Evolutionary conservation across 192 early-diverging fungal genomes (phyloP), one percentile per base, ranked within the genome.

Genomic region (Backusella luteola): DNA sequence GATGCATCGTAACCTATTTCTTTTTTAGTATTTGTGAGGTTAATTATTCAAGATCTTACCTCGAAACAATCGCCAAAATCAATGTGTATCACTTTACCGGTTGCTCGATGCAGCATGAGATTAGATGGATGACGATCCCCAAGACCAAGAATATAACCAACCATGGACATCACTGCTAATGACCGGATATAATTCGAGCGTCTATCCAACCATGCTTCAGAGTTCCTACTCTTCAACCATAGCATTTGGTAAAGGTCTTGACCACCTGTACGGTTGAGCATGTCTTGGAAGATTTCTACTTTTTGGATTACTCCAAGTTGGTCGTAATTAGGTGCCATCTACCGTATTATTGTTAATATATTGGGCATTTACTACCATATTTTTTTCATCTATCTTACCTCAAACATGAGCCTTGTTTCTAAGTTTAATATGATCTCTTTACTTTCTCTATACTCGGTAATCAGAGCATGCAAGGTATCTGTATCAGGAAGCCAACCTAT

Each of bases 31-130:
- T 26, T 34, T 34, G 11, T 12, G 12, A 12, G 38, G 38, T 2
- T 39, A 11, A 12, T 39, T 39, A 12, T 39, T 2, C 38, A 39
- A 39, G 1, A 3, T 3, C 56, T 73, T 85, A 91, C 93, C 89
- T 98, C 96, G 73, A 98, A 98, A 85, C 96, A 98, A 76, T 98
- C 95, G n/a, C 97, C 96, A 85, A 98, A 96, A 84, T 99, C 97
- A 81, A 99, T 97, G 73, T 99, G 97, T 17, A 99, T 91, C 14
- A 97, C 90, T 80, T 98, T 97, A 68, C 96, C 96, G 12, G 94
- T 93, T 26, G 87, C 87, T 19, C 91, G 76, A 76, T 98, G 92
- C 34, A 98, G 76, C 95, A 99, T 95, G 41, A 99, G 85, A 79
- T 99, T 99, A 38, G 95, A 96, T 1, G 96, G 97, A 82, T 99